phyloP scores from a whole-genome alignment of 805 yeast genomes.

The Debaryomyces castellii region DNA sequence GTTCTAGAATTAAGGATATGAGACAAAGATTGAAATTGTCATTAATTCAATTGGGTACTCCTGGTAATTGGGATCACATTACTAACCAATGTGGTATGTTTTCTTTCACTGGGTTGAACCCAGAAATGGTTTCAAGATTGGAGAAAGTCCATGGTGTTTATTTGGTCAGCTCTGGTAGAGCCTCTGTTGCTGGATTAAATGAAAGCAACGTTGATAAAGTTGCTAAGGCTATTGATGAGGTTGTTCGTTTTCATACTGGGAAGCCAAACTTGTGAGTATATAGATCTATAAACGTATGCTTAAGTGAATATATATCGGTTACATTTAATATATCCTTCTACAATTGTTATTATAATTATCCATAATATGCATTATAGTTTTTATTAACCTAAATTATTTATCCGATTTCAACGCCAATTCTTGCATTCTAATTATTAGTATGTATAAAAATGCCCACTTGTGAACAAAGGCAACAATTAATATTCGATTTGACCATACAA shows the following conservation, averaged over 20 bases:
- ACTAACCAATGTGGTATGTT: constrained; percentile 94
- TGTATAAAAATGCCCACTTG: background rate
- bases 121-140: constrained; percentile 73
- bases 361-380: constrained; percentile 8
- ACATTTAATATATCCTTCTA: background rate
- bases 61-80: constrained; percentile 93
- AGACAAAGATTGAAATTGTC: constrained; percentile 63
- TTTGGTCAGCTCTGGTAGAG: constrained; percentile 80
- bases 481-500: background rate
- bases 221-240: constrained; percentile 80
- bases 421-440: background rate
- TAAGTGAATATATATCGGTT: background rate
- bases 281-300: background rate
- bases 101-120: constrained; percentile 83
- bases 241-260: constrained; percentile 42
- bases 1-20: constrained; percentile 78
- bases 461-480: background rate
- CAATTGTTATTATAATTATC: background rate
- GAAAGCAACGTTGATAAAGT: constrained; percentile 73
- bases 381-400: constrained; percentile 2
- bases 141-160: constrained; percentile 81
- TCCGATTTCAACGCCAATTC: constrained; percentile 1
- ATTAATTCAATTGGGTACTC: constrained; percentile 58
- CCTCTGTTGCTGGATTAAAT: constrained; percentile 91
- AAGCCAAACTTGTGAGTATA: constrained; percentile 20